Percentiles rank a stretch among this genome's conserved stretches.
Conservation (phyloP, 129 eudicot genomes). For the Centrapalus pauciflorus region DNA sequence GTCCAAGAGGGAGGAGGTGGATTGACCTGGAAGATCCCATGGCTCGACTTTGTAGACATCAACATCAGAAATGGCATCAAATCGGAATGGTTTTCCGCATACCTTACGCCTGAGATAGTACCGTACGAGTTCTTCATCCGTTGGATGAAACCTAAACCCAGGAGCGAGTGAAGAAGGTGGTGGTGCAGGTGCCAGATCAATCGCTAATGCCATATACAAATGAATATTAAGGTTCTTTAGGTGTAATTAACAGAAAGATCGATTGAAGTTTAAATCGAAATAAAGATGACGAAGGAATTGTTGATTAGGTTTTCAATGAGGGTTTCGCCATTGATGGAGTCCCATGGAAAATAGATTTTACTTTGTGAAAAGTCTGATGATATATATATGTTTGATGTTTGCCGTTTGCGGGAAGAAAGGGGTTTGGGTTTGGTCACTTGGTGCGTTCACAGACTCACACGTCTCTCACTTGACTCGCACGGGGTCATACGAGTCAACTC, state of each 20-base stretch:
- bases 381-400: slow-evolving; percentile 8
- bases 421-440: too few relatives aligned
- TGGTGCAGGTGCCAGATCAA: slow-evolving; percentile 29
- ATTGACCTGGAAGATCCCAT: slow-evolving; percentile 83
- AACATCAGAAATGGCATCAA: slow-evolving; percentile 66
- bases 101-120: slow-evolving; percentile 75
- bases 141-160: slow-evolving; percentile 87
- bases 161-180: slow-evolving; percentile 54
- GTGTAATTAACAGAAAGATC: neutral
- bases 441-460: neutral
- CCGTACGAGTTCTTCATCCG: slow-evolving; percentile 78
- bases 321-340: slow-evolving; percentile 18
- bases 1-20: neutral
- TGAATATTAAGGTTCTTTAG: neutral
- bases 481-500: neutral
- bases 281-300: neutral
- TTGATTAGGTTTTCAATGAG: slow-evolving; percentile 20
- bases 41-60: slow-evolving; percentile 88
- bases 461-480: slow-evolving; percentile 5
- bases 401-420: slow-evolving; percentile 26
- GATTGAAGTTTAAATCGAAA: neutral
- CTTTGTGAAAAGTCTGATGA: neutral
- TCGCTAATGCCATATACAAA: slow-evolving; percentile 30
- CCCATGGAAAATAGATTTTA: slow-evolving; percentile 5
- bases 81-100: slow-evolving; percentile 52